These are phyloP conservation scores for Hirschfeldia incana DNA, from an alignment of 345 rosid species.

Conservation along the genomic window DNA sequence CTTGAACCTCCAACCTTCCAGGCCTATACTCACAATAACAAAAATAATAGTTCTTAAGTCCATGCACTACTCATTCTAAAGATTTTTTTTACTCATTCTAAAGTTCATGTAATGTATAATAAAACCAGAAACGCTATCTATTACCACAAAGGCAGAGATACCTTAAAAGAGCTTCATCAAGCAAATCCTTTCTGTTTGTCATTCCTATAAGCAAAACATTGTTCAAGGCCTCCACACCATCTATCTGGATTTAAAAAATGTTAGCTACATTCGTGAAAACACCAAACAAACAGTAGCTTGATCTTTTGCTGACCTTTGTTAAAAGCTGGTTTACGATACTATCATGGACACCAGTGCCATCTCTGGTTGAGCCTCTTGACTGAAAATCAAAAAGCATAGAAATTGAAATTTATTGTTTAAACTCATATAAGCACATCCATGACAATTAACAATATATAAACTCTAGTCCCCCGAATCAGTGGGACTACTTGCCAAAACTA, in stretches of 20 bases:
- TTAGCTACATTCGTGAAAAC: conserved; percentile 24
- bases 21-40: conserved; percentile 54
- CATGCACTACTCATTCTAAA: no score
- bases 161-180: conserved; percentile 99
- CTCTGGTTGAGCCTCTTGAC: conserved; percentile 98
- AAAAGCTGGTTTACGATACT: conserved; percentile 96
- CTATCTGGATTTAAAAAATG: conserved; percentile 61
- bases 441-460: background rate
- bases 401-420: background rate
- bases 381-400: conserved; percentile 41
- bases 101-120: no score
- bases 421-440: conserved; percentile 4
- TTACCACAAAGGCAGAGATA: conserved; percentile 36
- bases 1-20: conserved; percentile 98
- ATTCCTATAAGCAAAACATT: conserved; percentile 98
- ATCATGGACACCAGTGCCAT: conserved; percentile 98
- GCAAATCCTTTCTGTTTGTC: conserved; percentile 99
- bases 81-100: no score
- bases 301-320: conserved; percentile 69
- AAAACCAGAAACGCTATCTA: background rate
- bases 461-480: background rate
- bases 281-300: background rate
- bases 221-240: conserved; percentile 98
- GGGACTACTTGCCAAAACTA: no score
- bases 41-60: background rate